Base-by-base conservation (phyloP, 75 land plant genomes). In the Pseudotsuga menziesii region DNA sequence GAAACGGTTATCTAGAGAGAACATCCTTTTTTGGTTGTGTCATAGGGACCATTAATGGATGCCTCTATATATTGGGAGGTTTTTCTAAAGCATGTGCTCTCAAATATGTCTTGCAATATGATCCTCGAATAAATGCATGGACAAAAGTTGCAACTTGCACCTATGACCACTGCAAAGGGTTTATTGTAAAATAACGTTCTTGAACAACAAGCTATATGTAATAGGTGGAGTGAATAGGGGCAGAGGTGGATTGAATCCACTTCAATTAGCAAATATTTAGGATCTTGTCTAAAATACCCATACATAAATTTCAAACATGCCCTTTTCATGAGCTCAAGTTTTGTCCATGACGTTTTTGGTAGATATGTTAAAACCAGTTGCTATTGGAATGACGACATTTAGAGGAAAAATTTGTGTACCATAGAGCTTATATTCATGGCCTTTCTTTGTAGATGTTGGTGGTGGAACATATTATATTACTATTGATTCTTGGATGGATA, bases 391-490 rank as follows among this genome's bases (percentile, higher is more conserved):
- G 92, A 92, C 95, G 29, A 74, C 95, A 20, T 97, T 86, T 58
- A 80, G 82, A 64, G 98, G 98, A 11, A 87, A 71, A 80, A 78
- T 97, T 58, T 91, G 82, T 85, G 99, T 97, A 14, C 95, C 98
- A 3, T 98, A 97, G 78, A 92, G 95, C 82, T 79, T 97, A 35
- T 97, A 97, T 54, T 94, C 93, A 14, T 97, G 99, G 99, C 99
- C 99, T 11, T 97, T 97, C 76, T 94, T 97, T 80, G 93, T 97
- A 36, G 99, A 97, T 79, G 92, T 92, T 74, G 99, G 99, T 2
- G 99, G 99, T 23, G 99, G 94, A 76, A 84, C 91, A 1, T 97
- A 82, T 82, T 95, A 97, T 81, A 98, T 98, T 14, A 83, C 84
- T 39, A 69, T 82, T 11, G 76, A 90, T 69, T 56, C 80, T 56